Base-by-base conservation (phyloP, 495 filamentous ascomycete genomes). In the Penicillium roqueforti region DNA sequence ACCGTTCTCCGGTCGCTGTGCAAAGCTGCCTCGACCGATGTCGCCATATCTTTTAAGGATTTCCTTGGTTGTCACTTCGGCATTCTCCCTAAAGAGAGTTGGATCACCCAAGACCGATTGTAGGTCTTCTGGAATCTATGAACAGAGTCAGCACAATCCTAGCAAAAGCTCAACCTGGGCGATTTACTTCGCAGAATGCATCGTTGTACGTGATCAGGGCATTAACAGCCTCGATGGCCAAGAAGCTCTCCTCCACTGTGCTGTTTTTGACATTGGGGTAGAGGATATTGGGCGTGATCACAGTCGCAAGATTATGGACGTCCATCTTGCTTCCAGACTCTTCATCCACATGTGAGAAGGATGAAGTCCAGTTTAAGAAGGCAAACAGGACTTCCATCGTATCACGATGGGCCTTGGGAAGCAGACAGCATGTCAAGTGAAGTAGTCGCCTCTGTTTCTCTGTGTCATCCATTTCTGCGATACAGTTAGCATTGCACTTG, bases 311-410 rank as follows among this genome's bases (percentile, higher is more conserved):
- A 63, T 99, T 99, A 70, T 96, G 92, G 45, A 93, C 90, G 70
- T 99, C 93, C 93, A 99, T 99, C 77, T 97, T 97, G 64, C 91
- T 96, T 19, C 93, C 93, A 34, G 80, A 81, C 48, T 84, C 81
- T 61, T 98, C 92, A 61, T 99, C 93, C 19, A 97, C 86, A 63
- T 96, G 90, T 44, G 92, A 91, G 75, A 99, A 99, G 6, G 93
- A 96, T 11, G 91, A 89, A 13, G 87, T 88, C 95, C 95, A 99
- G 63, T 93, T 95, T n/a, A 99, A 77, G 77, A 99, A 99, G 13
- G 82, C 84, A 70, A 96, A 97, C 0, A 99, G 73, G 47, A 99
- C 88, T 68, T 99, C 93, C 74, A 99, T 81, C 19, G 87, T 91
- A 69, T 99, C 93, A 49, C 93, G 87, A 67, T 99, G 90, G 39